phyloP scores from a whole-genome alignment of 1,284 basidiomycete genomes.

The Gastroboletus turbinatus region DNA sequence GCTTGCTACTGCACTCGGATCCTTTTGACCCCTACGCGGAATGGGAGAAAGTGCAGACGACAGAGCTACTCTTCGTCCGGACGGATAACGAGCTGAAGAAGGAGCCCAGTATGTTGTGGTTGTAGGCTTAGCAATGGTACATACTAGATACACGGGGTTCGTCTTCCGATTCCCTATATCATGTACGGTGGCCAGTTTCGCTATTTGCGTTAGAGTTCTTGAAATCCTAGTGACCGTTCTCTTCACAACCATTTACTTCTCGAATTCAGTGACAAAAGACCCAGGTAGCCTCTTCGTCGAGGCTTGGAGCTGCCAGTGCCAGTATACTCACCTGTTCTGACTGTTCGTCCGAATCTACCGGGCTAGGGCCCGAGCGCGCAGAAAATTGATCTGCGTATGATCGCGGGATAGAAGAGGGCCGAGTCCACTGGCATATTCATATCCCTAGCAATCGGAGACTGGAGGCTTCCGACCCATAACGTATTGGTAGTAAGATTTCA shows the following conservation, averaged over 20 bases:
- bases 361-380: no score
- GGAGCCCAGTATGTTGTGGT: conserved; percentile 23
- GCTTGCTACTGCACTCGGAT: conserved; percentile 28
- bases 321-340: no score
- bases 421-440: no score
- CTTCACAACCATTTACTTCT: no score
- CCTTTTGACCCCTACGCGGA: conserved; percentile 33
- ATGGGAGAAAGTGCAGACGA: conserved; percentile 28
- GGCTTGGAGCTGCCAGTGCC: neutral
- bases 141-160: neutral
- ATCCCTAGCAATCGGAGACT: no score
- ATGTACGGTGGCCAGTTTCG: neutral
- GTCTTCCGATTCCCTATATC: no score
- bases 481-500: no score
- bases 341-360: neutral
- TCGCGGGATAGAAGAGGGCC: neutral
- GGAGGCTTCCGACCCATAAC: no score
- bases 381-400: neutral
- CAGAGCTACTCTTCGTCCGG: conserved; percentile 28
- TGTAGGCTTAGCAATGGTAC: conserved; percentile 21
- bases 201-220: neutral
- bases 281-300: neutral
- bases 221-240: neutral
- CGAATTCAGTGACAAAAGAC: neutral
- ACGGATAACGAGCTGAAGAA: conserved; percentile 21